Conservation (phyloP, 78 protist genomes). For the Mantamonas sphyraenae region DNA sequence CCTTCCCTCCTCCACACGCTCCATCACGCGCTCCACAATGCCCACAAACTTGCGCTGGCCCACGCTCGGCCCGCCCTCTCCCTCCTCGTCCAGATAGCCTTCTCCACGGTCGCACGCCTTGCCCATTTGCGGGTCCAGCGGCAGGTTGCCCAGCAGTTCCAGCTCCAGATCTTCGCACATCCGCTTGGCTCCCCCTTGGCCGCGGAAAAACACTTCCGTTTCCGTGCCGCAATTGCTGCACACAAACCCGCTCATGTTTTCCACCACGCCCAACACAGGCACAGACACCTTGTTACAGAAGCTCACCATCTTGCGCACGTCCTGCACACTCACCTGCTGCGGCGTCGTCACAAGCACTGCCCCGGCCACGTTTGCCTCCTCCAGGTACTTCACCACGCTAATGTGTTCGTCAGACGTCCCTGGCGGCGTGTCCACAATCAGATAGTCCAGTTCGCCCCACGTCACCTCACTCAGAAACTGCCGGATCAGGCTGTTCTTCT, state of each 20-base stretch:
- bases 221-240: conserved; percentile 84
- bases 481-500: conserved; percentile 91
- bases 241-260: conserved; percentile 97
- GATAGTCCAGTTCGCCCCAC: conserved; percentile 94
- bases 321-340: conserved; percentile 85
- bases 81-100: too few relatives aligned
- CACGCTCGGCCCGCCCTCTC: too few relatives aligned
- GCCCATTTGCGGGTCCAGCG: conserved; percentile 50
- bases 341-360: conserved; percentile 98
- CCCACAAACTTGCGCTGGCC: too few relatives aligned
- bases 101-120: conserved; percentile 42
- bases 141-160: conserved; percentile 50
- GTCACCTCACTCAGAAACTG: conserved; percentile 92
- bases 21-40: too few relatives aligned
- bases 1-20: too few relatives aligned
- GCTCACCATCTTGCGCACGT: conserved; percentile 87
- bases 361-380: conserved; percentile 51
- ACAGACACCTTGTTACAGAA: conserved; percentile 84
- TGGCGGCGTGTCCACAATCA: conserved; percentile 97
- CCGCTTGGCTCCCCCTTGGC: conserved; percentile 20
- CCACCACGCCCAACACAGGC: conserved; percentile 94
- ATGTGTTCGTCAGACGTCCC: conserved; percentile 99
- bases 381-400: conserved; percentile 67
- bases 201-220: background rate
- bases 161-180: conserved; percentile 18